Evolutionary conservation across 805 yeast species (phyloP), one percentile per base, ranked within the genome.

Genomic region (Yamadazyma kitorensis): DNA sequence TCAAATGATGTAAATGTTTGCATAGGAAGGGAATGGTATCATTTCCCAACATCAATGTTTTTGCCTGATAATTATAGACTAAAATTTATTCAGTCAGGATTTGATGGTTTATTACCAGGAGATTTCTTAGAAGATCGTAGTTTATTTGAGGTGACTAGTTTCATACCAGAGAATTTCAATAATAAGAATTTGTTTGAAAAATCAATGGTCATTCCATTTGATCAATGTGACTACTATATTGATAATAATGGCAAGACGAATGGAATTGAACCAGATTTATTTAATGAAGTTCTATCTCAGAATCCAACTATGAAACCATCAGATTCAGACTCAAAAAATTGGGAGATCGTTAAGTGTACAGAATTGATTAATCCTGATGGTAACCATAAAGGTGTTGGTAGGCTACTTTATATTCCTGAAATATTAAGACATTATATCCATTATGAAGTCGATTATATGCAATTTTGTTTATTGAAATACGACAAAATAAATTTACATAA

Each of bases 1-100:
- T 9, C 21, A 24, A 12, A 24, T 19, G 23, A 39, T 29, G 35
- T 31, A 6, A 82, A 78, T 44, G 82, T 91, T 0, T 91, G 98
- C 58, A 70, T 84, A n/a, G 97, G 96, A 2, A 73, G 95, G 39
- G 97, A 91, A 61, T 89, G 97, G 97, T 87, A 86, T 51, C 84
- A 91, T 52, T 89, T 67, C 58, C 96, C 98, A 7, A 79, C 85
- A 1, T 88, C 96, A 0, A 85, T 88, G 54, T 86, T 89, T 52
- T 61, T 91, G 16, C 80, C 85, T 3, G 71, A 74, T 4, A 64
- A 76, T 37, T 70, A 70, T 48, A 63, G 96, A 44, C 61, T 87
- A 16, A 66, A 67, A 47, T 91, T 86, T 55, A 76, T 85, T 7
- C 64, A 70, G 36, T 80, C 87, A 37, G 93, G 91, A 1, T 91